These are phyloP conservation scores for Sclerotinia minor DNA, from an alignment of 2,329 filamentous ascomycete species.

Conservation along the genomic window DNA sequence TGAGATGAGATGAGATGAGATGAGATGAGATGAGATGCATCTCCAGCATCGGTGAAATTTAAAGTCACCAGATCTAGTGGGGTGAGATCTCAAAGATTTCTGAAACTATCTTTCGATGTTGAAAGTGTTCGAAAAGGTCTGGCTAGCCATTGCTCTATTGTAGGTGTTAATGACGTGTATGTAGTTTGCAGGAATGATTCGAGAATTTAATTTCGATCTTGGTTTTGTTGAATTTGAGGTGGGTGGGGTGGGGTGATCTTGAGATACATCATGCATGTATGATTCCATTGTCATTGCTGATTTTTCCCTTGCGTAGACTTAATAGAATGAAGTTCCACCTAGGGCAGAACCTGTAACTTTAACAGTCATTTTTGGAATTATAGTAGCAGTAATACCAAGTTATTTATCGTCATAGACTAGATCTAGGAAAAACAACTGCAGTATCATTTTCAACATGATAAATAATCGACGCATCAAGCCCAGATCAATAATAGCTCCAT, in stretches of 20 bases:
- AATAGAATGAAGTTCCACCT: constrained; percentile 35
- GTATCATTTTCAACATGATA: constrained; percentile 37
- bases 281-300: constrained; percentile 27
- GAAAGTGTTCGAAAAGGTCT: constrained; percentile 48
- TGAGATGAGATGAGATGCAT: constrained; percentile 16
- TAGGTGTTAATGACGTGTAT: constrained; percentile 51
- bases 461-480: constrained; percentile 37
- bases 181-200: constrained; percentile 49
- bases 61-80: constrained; percentile 48
- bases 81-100: constrained; percentile 49
- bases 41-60: constrained; percentile 10
- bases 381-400: constrained; percentile 23
- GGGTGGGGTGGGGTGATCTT: constrained; percentile 4
- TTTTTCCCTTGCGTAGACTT: constrained; percentile 26
- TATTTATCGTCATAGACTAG: constrained; percentile 19
- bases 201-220: neutral
- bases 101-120: constrained; percentile 54
- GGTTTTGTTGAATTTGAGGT: neutral
- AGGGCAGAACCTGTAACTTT: constrained; percentile 31
- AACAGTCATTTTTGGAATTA: constrained; percentile 27
- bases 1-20: neutral
- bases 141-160: constrained; percentile 45
- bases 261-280: constrained; percentile 18
- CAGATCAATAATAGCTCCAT: constrained; percentile 53
- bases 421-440: constrained; percentile 43